Evolutionary conservation across 2,329 filamentous ascomycete genomes (phyloP).

Genomic region (Apiospora kogelbergensis): DNA sequence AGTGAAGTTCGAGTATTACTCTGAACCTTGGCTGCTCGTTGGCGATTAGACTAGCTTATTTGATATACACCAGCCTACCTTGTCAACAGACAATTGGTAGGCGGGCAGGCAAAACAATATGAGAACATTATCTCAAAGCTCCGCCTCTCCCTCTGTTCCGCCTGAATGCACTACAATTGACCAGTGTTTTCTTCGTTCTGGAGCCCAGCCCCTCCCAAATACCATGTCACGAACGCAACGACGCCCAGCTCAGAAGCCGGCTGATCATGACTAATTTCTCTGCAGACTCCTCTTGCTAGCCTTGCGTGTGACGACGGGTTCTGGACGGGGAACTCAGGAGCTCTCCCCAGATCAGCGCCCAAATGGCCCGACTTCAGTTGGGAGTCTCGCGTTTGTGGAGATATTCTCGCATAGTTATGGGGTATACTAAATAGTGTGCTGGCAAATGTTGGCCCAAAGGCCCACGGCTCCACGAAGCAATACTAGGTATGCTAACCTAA

Average conservation of each 20-base stretch:
- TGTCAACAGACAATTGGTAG: neutral
- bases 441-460: neutral
- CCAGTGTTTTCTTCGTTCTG: neutral
- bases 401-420: neutral
- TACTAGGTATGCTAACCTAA: neutral
- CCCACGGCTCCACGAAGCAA: slow-evolving; percentile 2
- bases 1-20: neutral
- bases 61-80: neutral
- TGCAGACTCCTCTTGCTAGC: neutral
- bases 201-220: neutral
- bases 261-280: neutral
- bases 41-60: slow-evolving; percentile 4
- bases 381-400: slow-evolving; percentile 3
- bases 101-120: neutral
- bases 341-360: slow-evolving; percentile 5
- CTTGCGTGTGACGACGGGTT: neutral
- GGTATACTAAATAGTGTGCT: slow-evolving; percentile 2
- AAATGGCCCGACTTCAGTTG: neutral
- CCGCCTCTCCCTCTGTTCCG: neutral
- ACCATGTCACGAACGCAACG: neutral
- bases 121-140: neutral
- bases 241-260: neutral
- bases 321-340: slow-evolving; percentile 5
- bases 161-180: neutral
- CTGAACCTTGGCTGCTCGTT: neutral